Conservation (phyloP, 2,329 filamentous ascomycete genomes). For the Beauveria brongniartii region DNA sequence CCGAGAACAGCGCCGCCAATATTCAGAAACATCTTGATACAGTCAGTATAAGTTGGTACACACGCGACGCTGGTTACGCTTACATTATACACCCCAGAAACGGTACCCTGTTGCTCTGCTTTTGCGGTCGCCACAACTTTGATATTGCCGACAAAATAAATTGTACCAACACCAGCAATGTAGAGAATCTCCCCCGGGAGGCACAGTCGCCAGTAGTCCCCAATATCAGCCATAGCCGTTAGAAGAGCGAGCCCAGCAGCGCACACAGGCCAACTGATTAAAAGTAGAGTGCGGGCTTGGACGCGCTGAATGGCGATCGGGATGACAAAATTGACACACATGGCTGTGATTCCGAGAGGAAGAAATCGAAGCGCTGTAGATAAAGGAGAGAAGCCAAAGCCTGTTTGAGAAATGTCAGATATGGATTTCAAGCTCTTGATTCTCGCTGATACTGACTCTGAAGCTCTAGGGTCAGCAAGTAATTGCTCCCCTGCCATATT, state of each 20-base stretch:
- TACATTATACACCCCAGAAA: constrained; percentile 13
- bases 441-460: constrained; percentile 4
- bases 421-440: neutral
- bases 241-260: constrained; percentile 9
- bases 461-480: constrained; percentile 11
- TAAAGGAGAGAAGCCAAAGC: constrained; percentile 12
- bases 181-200: constrained; percentile 12
- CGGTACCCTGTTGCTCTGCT: constrained; percentile 10
- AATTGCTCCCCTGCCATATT: constrained; percentile 12
- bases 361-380: constrained; percentile 12
- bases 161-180: constrained; percentile 12
- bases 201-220: constrained; percentile 12
- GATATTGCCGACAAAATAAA: constrained; percentile 13
- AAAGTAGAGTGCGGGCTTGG: constrained; percentile 5
- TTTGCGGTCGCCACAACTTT: constrained; percentile 10
- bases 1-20: constrained; percentile 13
- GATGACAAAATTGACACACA: constrained; percentile 11
- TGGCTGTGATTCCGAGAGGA: constrained; percentile 12
- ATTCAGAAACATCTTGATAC: constrained; percentile 11
- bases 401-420: neutral
- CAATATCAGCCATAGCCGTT: neutral
- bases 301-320: constrained; percentile 4
- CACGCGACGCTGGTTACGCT: neutral
- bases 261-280: constrained; percentile 10
- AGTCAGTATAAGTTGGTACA: neutral